phyloP scores from a whole-genome alignment of 345 rosid genomes.

The Citropsis articulata region DNA sequence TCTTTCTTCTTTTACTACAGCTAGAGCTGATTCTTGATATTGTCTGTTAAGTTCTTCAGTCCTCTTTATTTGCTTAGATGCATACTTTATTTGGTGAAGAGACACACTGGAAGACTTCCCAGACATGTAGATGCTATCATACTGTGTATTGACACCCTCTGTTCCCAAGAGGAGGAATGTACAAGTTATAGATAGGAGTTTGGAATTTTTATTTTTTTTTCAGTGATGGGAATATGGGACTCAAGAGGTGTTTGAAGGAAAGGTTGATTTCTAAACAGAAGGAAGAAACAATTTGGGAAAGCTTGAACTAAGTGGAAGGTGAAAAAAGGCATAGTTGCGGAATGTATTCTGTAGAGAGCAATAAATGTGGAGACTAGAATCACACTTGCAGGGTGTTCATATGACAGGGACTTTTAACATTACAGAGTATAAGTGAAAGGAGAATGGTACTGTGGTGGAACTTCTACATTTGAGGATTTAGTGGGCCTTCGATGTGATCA shows the following conservation, averaged over 20 bases:
- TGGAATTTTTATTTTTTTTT: too few species aligned
- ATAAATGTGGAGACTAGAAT: background rate
- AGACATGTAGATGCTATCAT: background rate
- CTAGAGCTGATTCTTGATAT: slow-evolving; percentile 54
- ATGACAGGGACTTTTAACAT: background rate
- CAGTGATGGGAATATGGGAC: background rate
- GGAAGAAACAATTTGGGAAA: background rate
- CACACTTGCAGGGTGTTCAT: background rate
- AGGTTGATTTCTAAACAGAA: background rate
- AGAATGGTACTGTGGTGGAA: background rate
- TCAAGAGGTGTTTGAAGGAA: background rate
- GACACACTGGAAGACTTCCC: background rate
- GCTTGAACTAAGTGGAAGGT: background rate
- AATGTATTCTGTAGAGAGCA: background rate
- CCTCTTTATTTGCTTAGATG: background rate
- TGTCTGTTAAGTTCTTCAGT: background rate
- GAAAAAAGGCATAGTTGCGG: background rate
- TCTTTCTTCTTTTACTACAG: slow-evolving; percentile 89
- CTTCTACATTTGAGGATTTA: background rate
- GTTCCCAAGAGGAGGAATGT: background rate
- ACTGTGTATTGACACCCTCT: background rate
- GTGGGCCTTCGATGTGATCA: background rate
- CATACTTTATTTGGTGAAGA: background rate
- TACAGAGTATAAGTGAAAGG: background rate
- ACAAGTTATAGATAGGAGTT: background rate